Percentiles rank a stretch among this genome's conserved stretches.
These are phyloP conservation scores for Talaromyces borbonicus DNA, from an alignment of 495 filamentous ascomycete species.

Conservation along the genomic window DNA sequence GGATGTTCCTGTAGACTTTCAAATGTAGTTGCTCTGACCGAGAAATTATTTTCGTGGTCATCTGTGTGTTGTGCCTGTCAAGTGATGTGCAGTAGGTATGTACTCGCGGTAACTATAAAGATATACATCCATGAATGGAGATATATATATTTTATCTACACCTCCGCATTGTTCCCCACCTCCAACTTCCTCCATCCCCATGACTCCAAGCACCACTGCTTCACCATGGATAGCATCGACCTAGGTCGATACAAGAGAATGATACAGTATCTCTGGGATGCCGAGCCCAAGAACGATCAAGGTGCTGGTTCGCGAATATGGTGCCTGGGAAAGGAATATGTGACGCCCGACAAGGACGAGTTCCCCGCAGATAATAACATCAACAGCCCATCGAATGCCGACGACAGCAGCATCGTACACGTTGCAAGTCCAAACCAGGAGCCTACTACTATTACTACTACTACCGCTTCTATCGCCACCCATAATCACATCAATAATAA, in stretches of 20 bases:
- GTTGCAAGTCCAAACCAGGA: background rate
- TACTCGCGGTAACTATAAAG: background rate
- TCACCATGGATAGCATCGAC: conserved; percentile 48
- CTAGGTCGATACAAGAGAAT: conserved; percentile 67
- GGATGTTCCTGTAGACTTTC: too few relatives aligned
- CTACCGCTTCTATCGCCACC: too few relatives aligned
- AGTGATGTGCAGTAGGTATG: background rate
- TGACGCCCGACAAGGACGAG: conserved; percentile 16
- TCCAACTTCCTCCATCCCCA: background rate
- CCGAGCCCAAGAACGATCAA: conserved; percentile 77
- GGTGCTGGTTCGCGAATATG: conserved; percentile 61
- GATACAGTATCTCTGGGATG: conserved; percentile 92
- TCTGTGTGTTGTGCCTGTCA: background rate
- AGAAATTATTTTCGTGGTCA: too few relatives aligned
- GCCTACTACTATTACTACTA: too few relatives aligned
- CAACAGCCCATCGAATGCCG: conserved; percentile 21
- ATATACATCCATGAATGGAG: background rate
- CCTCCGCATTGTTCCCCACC: conserved; percentile 4
- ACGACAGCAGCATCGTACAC: conserved; percentile 34
- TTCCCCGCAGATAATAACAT: background rate
- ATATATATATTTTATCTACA: conserved; percentile 6
- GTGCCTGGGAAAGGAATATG: conserved; percentile 78
- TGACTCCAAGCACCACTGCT: background rate
- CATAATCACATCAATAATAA: too few relatives aligned
- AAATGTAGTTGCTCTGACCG: too few relatives aligned